Evolutionary conservation across 805 yeast genomes (phyloP).

Genomic region (Danielia reshetovae): DNA sequence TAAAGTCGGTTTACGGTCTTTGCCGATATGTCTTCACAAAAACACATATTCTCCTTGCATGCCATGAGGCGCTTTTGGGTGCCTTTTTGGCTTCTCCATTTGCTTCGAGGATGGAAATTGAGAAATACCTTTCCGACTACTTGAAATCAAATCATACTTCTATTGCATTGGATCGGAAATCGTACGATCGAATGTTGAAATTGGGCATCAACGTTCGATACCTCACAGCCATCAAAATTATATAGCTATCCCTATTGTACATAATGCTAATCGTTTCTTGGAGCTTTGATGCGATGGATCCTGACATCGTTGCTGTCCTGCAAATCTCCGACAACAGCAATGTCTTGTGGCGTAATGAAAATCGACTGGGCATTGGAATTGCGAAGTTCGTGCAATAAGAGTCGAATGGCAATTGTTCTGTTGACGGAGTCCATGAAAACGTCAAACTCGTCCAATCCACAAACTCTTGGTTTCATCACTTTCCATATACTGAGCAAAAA

Average conservation of each 20-base stretch:
- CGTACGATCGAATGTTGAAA: background rate
- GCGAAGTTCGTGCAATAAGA: conserved; percentile 66
- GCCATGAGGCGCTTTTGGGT: conserved; percentile 7
- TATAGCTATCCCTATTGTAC: no score
- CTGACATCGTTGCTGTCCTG: conserved; percentile 47
- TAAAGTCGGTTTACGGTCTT: conserved; percentile 1
- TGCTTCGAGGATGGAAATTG: conserved; percentile 1
- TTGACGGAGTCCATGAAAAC: conserved; percentile 96
- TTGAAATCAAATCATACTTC: background rate
- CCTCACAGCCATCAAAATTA: no score
- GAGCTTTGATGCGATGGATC: conserved; percentile 56
- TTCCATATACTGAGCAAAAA: conserved; percentile 87
- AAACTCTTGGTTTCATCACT: conserved; percentile 79
- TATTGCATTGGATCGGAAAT: background rate
- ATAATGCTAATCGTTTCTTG: conserved; percentile 21
- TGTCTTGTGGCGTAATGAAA: conserved; percentile 92
- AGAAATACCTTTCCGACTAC: background rate
- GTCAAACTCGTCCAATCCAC: conserved; percentile 95
- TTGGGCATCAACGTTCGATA: background rate
- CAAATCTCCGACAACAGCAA: conserved; percentile 62
- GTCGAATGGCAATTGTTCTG: conserved; percentile 69
- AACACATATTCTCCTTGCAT: background rate
- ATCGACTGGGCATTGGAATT: conserved; percentile 75
- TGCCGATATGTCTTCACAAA: background rate
- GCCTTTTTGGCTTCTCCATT: conserved; percentile 9